Evolutionary conservation across 371 early-diverging fungal species (phyloP).

Genomic region (Mortierella polycephala): DNA sequence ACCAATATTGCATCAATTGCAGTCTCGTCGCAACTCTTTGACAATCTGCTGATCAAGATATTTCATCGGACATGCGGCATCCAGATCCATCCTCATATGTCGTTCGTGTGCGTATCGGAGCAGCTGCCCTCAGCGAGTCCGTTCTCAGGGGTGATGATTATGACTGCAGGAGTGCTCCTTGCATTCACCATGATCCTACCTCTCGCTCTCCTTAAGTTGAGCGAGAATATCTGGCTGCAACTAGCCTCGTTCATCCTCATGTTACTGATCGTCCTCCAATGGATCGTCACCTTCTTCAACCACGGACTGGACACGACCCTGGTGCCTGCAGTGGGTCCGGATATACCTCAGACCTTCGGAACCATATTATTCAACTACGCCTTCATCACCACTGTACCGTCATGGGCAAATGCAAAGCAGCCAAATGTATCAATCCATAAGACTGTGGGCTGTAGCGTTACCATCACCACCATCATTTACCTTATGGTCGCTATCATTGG

Average conservation of each 20-base stretch:
- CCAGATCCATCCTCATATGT: conserved; percentile 34
- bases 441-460: conserved; percentile 60
- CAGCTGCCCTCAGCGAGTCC: conserved; percentile 53
- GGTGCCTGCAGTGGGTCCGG: conserved; percentile 60
- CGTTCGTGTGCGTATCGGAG: conserved; percentile 46
- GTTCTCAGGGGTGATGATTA: conserved; percentile 63
- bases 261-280: conserved; percentile 60
- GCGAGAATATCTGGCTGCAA: conserved; percentile 68
- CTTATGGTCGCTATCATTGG: conserved; percentile 61
- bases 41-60: conserved; percentile 54
- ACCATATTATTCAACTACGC: conserved; percentile 72
- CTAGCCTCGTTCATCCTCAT: conserved; percentile 63
- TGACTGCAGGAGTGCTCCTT: conserved; percentile 65
- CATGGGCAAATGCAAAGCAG: conserved; percentile 68
- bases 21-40: conserved; percentile 68
- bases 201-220: conserved; percentile 65
- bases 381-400: conserved; percentile 71
- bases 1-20: conserved; percentile 71
- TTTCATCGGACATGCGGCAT: conserved; percentile 56
- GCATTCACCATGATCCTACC: conserved; percentile 65
- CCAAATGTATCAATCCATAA: conserved; percentile 65
- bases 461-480: conserved; percentile 63
- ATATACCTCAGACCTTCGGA: conserved; percentile 65
- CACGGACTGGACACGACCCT: conserved; percentile 60
- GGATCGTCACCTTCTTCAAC: conserved; percentile 65